Evolutionary conservation across 495 filamentous ascomycete genomes (phyloP).

Genomic region (Tuber brumale): DNA sequence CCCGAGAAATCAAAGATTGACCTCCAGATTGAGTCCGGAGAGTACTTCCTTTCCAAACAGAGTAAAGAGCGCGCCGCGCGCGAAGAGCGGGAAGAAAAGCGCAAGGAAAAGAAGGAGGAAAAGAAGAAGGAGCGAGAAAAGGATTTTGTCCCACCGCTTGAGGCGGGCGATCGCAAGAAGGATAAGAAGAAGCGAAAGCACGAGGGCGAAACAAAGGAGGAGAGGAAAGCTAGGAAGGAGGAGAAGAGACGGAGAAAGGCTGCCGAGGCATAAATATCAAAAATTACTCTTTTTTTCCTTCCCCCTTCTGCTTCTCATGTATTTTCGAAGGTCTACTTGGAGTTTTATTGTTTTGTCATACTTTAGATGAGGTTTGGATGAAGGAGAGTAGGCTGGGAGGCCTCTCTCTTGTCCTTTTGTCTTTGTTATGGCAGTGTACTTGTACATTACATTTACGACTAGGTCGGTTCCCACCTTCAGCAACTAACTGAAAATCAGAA

Average conservation of each 20-base stretch:
- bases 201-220: constrained; percentile 52
- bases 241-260: constrained; percentile 40
- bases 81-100: constrained; percentile 71
- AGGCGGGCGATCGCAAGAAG: constrained; percentile 52
- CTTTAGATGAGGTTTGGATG: background rate
- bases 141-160: constrained; percentile 79
- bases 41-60: constrained; percentile 90
- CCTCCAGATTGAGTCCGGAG: constrained; percentile 93
- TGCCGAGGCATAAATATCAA: constrained; percentile 3
- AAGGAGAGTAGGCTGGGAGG: background rate
- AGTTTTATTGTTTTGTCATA: background rate
- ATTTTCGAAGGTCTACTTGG: background rate
- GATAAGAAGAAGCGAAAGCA: constrained; percentile 57
- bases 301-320: background rate
- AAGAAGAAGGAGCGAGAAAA: constrained; percentile 77
- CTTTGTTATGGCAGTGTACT: background rate
- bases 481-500: background rate
- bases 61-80: constrained; percentile 76
- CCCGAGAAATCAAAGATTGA: constrained; percentile 96
- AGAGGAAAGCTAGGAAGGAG: constrained; percentile 44
- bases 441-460: background rate
- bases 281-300: background rate
- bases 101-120: constrained; percentile 77
- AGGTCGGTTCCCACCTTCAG: background rate
- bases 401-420: background rate